A percentile compares a stretch with the other conserved stretches of the same genome.
Evolutionary conservation across 768 basidiomycete genomes (phyloP).

Genomic region (Epithele typhae): DNA sequence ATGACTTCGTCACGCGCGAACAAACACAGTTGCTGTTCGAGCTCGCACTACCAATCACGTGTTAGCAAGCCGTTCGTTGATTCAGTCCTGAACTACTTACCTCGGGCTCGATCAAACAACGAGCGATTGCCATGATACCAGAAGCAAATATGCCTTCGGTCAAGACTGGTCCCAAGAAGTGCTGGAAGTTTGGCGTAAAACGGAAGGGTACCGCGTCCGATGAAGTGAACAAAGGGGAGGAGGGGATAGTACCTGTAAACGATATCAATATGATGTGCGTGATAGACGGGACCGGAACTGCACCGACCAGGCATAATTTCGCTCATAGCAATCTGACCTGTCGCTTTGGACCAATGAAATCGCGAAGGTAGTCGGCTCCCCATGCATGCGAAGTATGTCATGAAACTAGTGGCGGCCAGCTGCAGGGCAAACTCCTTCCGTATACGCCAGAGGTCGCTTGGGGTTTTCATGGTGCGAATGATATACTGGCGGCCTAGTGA

Average conservation of each 20-base stretch:
- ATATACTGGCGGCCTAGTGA: constrained; percentile 75
- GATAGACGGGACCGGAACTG: too few species aligned
- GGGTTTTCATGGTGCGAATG: constrained; percentile 75
- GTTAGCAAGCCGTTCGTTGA: neutral
- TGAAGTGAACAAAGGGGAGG: constrained; percentile 64
- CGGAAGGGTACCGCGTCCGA: constrained; percentile 94
- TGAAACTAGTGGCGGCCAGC: constrained; percentile 83
- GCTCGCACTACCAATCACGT: constrained; percentile 58
- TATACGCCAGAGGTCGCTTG: constrained; percentile 92
- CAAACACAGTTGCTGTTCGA: constrained; percentile 88
- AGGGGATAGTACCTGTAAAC: too few species aligned
- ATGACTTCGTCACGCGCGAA: constrained; percentile 93
- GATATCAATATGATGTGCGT: too few species aligned
- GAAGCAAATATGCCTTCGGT: constrained; percentile 87
- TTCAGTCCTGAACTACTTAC: constrained; percentile 35
- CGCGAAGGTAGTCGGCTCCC: constrained; percentile 79
- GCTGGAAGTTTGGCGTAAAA: constrained; percentile 93
- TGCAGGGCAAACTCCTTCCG: constrained; percentile 95
- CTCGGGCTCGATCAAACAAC: constrained; percentile 89
- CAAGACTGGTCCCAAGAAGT: constrained; percentile 83
- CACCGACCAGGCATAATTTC: constrained; percentile 79
- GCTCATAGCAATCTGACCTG: constrained; percentile 88
- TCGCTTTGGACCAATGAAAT: constrained; percentile 86
- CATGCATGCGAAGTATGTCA: constrained; percentile 84
- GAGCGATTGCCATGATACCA: constrained; percentile 86